A percentile compares a stretch with the other conserved stretches of the same genome.
Evolutionary conservation across 257 asterid genomes (phyloP).

Genomic region (Nicotiana attenuata): DNA sequence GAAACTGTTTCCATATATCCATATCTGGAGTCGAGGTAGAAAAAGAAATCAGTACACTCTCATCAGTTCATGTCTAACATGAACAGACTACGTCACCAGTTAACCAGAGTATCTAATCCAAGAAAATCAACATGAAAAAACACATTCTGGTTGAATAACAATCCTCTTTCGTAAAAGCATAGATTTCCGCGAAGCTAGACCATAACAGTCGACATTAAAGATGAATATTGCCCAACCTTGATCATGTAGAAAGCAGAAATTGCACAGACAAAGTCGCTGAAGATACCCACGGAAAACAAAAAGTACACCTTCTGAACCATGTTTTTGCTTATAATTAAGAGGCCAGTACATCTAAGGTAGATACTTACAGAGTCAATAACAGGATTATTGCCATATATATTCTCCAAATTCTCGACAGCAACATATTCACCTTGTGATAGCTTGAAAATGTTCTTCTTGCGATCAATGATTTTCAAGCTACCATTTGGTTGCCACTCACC

Average conservation of each 20-base stretch:
- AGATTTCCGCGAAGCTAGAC: not conserved
- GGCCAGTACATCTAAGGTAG: not conserved
- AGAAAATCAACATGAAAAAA: not conserved
- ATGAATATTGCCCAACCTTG: not conserved
- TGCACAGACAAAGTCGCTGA: not conserved
- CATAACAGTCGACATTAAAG: not conserved
- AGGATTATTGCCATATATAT: constrained; percentile 55
- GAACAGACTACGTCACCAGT: not conserved
- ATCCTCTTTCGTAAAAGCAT: not conserved
- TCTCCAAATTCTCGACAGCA: constrained; percentile 96
- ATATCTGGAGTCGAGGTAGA: constrained; percentile 45
- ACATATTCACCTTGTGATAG: constrained; percentile 99
- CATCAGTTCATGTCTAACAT: not conserved
- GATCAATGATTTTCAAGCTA: constrained; percentile 83
- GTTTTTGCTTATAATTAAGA: not conserved
- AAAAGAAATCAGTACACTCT: not conserved
- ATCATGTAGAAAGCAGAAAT: not conserved
- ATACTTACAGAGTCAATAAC: constrained; percentile 67
- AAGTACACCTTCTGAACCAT: not conserved
- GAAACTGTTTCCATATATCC: constrained; percentile 95
- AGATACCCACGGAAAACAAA: not conserved
- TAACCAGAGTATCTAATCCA: not conserved
- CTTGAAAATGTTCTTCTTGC: constrained; percentile 94
- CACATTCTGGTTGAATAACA: too few relatives aligned
- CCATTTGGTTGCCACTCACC: constrained; percentile 96